These are phyloP conservation scores for Pseudogymnoascus sp. DNA, from an alignment of 2,329 filamentous ascomycete genomes.

Conservation along the genomic window DNA sequence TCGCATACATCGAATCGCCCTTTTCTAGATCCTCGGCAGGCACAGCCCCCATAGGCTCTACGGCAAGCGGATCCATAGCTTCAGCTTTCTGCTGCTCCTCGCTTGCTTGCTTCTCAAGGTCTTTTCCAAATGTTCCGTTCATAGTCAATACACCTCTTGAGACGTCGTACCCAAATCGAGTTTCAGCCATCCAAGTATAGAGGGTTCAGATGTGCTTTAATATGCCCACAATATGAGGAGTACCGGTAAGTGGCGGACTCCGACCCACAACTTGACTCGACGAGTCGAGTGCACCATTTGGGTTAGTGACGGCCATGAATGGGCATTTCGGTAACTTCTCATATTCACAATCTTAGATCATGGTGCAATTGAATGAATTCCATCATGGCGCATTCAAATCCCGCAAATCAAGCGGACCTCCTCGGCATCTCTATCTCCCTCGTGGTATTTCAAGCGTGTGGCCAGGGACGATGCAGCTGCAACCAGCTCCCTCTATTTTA, in stretches of 20 bases:
- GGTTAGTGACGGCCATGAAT: not conserved
- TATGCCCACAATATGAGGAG: not conserved
- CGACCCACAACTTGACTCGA: not conserved
- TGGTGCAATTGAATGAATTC: not conserved
- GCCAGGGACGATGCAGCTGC: not conserved
- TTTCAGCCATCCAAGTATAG: not conserved
- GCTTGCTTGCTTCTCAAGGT: not conserved
- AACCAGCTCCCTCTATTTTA: not conserved
- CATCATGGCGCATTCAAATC: not conserved
- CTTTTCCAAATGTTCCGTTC: not conserved
- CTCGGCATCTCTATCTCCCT: not conserved
- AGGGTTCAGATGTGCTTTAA: not conserved
- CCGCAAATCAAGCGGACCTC: not conserved
- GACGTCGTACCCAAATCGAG: not conserved
- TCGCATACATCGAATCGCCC: conserved; percentile 47
- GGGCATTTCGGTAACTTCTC: not conserved
- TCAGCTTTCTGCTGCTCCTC: not conserved
- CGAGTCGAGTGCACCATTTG: not conserved
- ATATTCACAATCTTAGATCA: not conserved
- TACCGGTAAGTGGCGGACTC: not conserved
- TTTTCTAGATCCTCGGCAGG: not conserved
- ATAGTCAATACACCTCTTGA: not conserved
- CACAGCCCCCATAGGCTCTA: not conserved
- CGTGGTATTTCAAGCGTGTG: not conserved
- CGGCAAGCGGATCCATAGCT: not conserved